These are phyloP conservation scores for Malassezia furfur DNA, from an alignment of 1,284 basidiomycete genomes.

Conservation along the genomic window DNA sequence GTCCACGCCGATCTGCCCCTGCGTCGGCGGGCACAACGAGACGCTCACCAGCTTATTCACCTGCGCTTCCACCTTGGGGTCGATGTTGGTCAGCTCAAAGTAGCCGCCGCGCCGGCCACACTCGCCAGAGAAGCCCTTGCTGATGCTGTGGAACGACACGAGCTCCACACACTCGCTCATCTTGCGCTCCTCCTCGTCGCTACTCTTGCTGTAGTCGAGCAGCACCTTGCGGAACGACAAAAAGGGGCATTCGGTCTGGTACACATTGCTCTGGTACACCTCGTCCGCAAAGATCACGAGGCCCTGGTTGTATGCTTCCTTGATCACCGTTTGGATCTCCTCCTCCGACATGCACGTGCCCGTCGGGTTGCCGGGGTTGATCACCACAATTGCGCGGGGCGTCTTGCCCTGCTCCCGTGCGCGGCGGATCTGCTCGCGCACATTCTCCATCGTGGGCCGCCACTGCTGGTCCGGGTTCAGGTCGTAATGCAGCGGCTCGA, in stretches of 20 bases:
- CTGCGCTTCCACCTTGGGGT: slow-evolving; percentile 37
- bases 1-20: slow-evolving; percentile 46
- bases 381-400: slow-evolving; percentile 40
- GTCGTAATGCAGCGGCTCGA: slow-evolving; percentile 76
- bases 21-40: slow-evolving; percentile 39
- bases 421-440: slow-evolving; percentile 62
- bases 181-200: slow-evolving; percentile 21
- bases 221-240: slow-evolving; percentile 45
- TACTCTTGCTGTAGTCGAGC: slow-evolving; percentile 26
- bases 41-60: slow-evolving; percentile 45
- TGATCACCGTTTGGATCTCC: slow-evolving; percentile 38
- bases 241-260: slow-evolving; percentile 39
- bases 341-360: slow-evolving; percentile 35
- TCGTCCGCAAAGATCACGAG: slow-evolving; percentile 46
- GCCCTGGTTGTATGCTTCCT: slow-evolving; percentile 36
- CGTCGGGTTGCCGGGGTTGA: slow-evolving; percentile 47
- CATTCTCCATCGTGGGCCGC: slow-evolving; percentile 67
- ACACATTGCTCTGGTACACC: slow-evolving; percentile 46
- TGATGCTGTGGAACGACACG: slow-evolving; percentile 44
- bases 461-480: slow-evolving; percentile 74
- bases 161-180: slow-evolving; percentile 40
- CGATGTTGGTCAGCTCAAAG: slow-evolving; percentile 44
- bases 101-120: slow-evolving; percentile 46
- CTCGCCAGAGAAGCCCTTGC: slow-evolving; percentile 43
- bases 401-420: slow-evolving; percentile 57